A percentile compares a stretch with the other conserved stretches of the same genome.
These are phyloP conservation scores for Zangia roseola DNA, from an alignment of 768 basidiomycete species.

Conservation along the genomic window DNA sequence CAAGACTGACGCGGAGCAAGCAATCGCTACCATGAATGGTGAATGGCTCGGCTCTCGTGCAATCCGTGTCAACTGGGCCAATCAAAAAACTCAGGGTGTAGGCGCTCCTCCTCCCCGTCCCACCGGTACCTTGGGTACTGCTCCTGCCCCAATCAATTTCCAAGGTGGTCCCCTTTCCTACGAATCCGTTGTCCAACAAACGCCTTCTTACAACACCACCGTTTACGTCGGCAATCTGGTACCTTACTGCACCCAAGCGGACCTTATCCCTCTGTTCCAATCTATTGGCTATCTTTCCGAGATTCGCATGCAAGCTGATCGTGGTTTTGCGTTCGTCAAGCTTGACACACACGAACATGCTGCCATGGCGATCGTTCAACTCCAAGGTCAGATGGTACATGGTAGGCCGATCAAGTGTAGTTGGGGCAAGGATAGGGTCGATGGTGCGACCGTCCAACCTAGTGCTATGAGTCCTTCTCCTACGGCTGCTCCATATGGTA, in stretches of 20 bases:
- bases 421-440: slow-evolving; percentile 96
- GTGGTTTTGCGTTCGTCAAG: slow-evolving; percentile 98
- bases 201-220: slow-evolving; percentile 90
- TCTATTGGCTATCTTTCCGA: slow-evolving; percentile 98
- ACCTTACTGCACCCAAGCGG: slow-evolving; percentile 95
- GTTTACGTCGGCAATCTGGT: slow-evolving; percentile 99
- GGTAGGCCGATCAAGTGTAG: slow-evolving; percentile 97
- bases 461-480: slow-evolving; percentile 61
- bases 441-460: slow-evolving; percentile 57
- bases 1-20: slow-evolving; percentile 98
- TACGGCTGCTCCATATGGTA: slow-evolving; percentile 65
- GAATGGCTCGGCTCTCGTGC: slow-evolving; percentile 99
- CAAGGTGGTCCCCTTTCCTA: slow-evolving; percentile 86
- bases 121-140: slow-evolving; percentile 51
- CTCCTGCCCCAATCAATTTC: slow-evolving; percentile 90
- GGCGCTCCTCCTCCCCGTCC: slow-evolving; percentile 36
- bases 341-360: slow-evolving; percentile 98
- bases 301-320: slow-evolving; percentile 98
- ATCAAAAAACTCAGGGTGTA: slow-evolving; percentile 92
- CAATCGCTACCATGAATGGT: slow-evolving; percentile 99
- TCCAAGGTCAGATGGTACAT: slow-evolving; percentile 96
- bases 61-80: slow-evolving; percentile 99
- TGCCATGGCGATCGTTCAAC: slow-evolving; percentile 95
- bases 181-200: slow-evolving; percentile 91
- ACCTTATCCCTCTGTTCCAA: slow-evolving; percentile 97